Base-by-base conservation (phyloP, 441 rosid species). In the Cnidoscolus chayamansa region DNA sequence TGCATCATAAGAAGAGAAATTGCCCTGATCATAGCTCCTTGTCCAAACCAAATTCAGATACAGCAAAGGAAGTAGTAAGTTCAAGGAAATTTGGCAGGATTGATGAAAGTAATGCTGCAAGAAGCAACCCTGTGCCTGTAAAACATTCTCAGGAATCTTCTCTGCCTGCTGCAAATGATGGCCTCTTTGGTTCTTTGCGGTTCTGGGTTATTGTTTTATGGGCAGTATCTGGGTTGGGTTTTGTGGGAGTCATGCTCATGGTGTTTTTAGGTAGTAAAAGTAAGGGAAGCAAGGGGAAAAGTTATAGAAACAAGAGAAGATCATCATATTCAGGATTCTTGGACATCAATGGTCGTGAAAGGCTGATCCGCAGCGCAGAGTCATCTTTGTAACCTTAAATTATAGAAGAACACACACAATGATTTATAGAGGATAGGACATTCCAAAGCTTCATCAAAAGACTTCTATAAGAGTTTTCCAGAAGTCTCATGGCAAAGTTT, bases 1-100 rank as follows among this genome's bases (percentile, higher is more conserved):
- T 93, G 79, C 98, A 95, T 83, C 97, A 93, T 78, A 82, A 83
- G 83, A 83, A 79, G 81, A 86, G 88, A 74, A 89, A 90, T 40
- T 95, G 99, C 80, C 82, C 84, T 8, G 88, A 84, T 65, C 85
- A 88, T 49, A 78, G 74, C 64, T 77, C 84, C 16, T 70, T 84
- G 48, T 51, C 84, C 50, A 61, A 76, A 43, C 65, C 83, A 16
- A 73, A 67, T 11, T 37, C 32, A 49, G 66, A 65, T 59, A n/a
- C 35, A 7, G 50, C 53, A 3, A 70, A 80, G 43, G 86, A 82
- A 61, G 65, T 77, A 45, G 53, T 72, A 32, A 81, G 31, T 78
- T 81, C 85, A 40, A 86, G 93, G 74, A 91, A 86, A 84, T 77
- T 86, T 9, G 96, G 88, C 48, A 84, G 67, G 72, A 11, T 81